Conservation (phyloP, 768 basidiomycete genomes). For the Tulasnella sp. region DNA sequence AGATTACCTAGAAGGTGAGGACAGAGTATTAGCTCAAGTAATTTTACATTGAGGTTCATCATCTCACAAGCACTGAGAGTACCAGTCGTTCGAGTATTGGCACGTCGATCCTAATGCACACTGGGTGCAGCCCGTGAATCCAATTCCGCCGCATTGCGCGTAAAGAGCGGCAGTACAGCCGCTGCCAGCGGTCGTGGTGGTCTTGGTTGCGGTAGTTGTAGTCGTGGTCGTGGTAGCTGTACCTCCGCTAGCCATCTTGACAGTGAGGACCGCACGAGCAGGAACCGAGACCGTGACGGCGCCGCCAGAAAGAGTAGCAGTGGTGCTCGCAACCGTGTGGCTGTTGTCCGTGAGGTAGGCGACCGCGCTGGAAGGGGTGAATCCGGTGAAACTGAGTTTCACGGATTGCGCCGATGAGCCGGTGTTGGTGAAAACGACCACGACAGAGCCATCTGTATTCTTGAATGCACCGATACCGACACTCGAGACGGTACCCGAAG, state of each 20-base stretch:
- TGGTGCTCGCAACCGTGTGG: not conserved
- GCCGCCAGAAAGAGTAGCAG: not conserved
- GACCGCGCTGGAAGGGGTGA: not conserved
- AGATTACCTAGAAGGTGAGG: too few relatives aligned
- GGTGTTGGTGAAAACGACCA: constrained; percentile 14
- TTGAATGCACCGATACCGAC: constrained; percentile 31
- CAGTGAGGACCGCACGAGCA: not conserved
- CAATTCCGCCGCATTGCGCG: constrained; percentile 5
- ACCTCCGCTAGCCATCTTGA: not conserved
- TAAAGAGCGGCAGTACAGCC: not conserved
- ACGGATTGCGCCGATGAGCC: not conserved
- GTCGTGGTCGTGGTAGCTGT: not conserved
- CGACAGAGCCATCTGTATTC: constrained; percentile 29
- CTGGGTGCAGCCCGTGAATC: constrained; percentile 15
- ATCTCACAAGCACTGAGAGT: constrained; percentile 5
- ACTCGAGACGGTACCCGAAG: constrained; percentile 13
- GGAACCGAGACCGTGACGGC: constrained; percentile 3
- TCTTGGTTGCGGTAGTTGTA: not conserved
- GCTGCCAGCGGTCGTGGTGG: not conserved
- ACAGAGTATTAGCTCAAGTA: too few relatives aligned
- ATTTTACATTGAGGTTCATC: too few relatives aligned
- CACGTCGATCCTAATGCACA: constrained; percentile 21
- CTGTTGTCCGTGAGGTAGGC: constrained; percentile 9
- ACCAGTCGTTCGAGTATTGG: not conserved
- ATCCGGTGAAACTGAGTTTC: not conserved